Conservation (phyloP, 2,329 filamentous ascomycete species). For the Zymoseptoria passerinii region DNA sequence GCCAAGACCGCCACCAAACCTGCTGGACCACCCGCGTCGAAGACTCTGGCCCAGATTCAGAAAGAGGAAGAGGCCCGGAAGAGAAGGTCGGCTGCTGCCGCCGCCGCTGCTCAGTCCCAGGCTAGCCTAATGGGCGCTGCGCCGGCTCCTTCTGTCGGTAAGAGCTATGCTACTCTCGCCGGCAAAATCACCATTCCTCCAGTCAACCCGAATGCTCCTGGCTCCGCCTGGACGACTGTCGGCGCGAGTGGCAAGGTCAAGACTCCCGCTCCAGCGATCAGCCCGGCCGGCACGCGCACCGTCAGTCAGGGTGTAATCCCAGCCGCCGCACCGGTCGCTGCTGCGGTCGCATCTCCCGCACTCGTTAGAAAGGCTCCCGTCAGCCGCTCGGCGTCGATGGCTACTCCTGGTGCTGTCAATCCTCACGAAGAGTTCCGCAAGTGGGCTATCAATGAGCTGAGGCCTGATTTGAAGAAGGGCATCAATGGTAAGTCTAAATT, state of each 20-base stretch:
- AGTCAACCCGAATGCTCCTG: conserved; percentile 35
- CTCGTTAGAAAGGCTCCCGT: conserved; percentile 28
- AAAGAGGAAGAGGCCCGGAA: conserved; percentile 91
- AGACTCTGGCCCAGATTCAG: conserved; percentile 92
- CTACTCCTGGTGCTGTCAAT: conserved; percentile 43
- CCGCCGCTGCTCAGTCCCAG: conserved; percentile 38
- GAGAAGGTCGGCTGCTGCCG: conserved; percentile 55
- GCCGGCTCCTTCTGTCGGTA: conserved; percentile 49
- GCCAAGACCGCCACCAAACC: conserved; percentile 54
- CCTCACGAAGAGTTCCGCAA: conserved; percentile 91
- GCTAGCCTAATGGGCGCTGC: conserved; percentile 35
- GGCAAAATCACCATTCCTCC: conserved; percentile 54
- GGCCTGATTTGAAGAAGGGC: conserved; percentile 60
- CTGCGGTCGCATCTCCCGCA: conserved; percentile 28
- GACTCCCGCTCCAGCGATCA: conserved; percentile 52
- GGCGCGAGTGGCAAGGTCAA: conserved; percentile 91
- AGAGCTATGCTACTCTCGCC: conserved; percentile 91
- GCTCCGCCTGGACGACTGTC: conserved; percentile 83
- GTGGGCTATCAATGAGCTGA: conserved; percentile 76
- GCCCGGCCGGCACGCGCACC: conserved; percentile 39
- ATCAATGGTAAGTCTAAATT: conserved; percentile 51
- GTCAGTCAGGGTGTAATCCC: conserved; percentile 38
- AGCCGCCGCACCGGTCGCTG: conserved; percentile 6
- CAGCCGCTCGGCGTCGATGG: conserved; percentile 48
- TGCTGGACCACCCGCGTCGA: conserved; percentile 51